phyloP scores from a whole-genome alignment of 1,139 yeast genomes.

The Yamadazyma dushanensis region DNA sequence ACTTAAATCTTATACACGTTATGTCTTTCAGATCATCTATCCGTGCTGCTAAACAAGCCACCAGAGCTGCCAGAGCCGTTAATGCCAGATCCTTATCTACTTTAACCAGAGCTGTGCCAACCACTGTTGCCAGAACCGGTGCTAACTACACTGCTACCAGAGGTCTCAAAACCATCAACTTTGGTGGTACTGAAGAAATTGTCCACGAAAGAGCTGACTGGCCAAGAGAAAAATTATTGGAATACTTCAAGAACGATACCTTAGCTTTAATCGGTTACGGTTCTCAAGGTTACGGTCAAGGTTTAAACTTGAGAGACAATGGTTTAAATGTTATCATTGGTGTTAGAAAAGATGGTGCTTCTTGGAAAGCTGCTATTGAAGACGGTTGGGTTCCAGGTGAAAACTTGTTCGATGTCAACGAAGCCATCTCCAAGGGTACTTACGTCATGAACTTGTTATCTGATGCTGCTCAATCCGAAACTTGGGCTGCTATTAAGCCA shows the following conservation, averaged over 20 bases:
- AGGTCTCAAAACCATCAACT: constrained; percentile 95
- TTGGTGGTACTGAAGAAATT: constrained; percentile 91
- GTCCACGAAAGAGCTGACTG: constrained; percentile 99
- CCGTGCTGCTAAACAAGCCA: constrained; percentile 63
- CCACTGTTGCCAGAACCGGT: constrained; percentile 26
- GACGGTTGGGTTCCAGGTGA: constrained; percentile 99
- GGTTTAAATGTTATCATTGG: constrained; percentile 97
- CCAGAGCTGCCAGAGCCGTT: constrained; percentile 49
- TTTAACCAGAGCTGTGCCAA: constrained; percentile 43
- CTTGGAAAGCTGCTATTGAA: constrained; percentile 99
- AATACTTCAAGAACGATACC: constrained; percentile 97
- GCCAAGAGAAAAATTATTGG: constrained; percentile 96
- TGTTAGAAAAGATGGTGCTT: constrained; percentile 97
- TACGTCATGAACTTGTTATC: constrained; percentile 96
- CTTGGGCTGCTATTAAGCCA: constrained; percentile 88
- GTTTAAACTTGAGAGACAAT: constrained; percentile 97
- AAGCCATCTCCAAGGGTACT: constrained; percentile 91
- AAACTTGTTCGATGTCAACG: constrained; percentile 91
- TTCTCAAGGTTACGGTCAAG: constrained; percentile 99
- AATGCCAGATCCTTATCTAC: constrained; percentile 70
- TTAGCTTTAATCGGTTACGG: constrained; percentile 98
- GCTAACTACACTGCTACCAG: constrained; percentile 44
- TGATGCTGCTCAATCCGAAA: constrained; percentile 99
- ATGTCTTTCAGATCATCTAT: constrained; percentile 68
- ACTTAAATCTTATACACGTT: constrained; percentile 2